phyloP scores from a whole-genome alignment of 441 rosid genomes.

The Populus hybrid region DNA sequence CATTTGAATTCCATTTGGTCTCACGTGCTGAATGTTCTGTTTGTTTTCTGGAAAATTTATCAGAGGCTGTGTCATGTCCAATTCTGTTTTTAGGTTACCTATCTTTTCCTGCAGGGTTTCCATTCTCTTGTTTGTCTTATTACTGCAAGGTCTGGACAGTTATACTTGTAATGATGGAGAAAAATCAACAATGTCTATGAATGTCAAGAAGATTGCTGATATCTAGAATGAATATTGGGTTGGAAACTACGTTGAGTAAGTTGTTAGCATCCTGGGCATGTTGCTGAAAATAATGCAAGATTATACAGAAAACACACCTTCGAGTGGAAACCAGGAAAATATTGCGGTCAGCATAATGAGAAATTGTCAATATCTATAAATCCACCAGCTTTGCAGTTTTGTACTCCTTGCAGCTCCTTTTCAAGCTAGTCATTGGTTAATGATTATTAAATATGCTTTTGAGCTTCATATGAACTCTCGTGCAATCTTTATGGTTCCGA shows the following conservation, averaged over 20 bases:
- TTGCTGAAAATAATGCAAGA: not conserved
- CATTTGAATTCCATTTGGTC: not conserved
- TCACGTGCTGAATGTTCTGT: not conserved
- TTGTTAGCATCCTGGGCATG: not conserved
- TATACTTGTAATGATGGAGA: not conserved
- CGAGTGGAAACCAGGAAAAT: not conserved
- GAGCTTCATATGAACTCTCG: not conserved
- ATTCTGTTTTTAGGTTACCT: not conserved
- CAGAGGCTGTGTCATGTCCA: not conserved
- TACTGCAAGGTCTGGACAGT: not conserved
- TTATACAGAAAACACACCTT: not conserved
- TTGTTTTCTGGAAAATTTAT: not conserved
- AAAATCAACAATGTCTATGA: not conserved
- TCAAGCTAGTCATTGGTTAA: not conserved
- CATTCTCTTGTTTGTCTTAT: not conserved
- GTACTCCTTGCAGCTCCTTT: not conserved
- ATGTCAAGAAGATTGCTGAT: not conserved
- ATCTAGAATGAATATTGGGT: not conserved
- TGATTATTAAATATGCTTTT: not conserved
- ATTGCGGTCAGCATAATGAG: not conserved
- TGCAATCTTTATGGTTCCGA: not conserved
- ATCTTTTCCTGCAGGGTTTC: not conserved
- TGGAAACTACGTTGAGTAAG: not conserved
- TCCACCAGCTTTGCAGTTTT: not conserved
- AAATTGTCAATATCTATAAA: not conserved